A percentile compares a stretch with the other conserved stretches of the same genome.
Evolutionary conservation across 495 filamentous ascomycete genomes (phyloP).

Genomic region (Cercophora scortea): DNA sequence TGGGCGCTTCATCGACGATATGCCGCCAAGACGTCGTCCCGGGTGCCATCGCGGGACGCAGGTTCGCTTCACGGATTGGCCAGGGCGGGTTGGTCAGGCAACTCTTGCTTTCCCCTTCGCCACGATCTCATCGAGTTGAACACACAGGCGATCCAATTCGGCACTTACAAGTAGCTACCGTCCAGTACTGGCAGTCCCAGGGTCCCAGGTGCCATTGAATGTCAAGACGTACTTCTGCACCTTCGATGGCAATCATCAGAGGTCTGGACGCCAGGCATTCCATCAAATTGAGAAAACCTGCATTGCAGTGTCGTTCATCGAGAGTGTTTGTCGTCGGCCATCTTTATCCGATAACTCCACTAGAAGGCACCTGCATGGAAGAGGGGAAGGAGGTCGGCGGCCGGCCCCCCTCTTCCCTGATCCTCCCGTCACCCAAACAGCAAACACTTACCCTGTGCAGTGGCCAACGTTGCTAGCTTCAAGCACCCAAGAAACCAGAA

Average conservation of each 20-base stretch:
- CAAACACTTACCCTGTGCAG: too few relatives aligned
- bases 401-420: background rate
- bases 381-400: background rate
- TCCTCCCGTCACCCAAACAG: too few relatives aligned
- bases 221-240: too few relatives aligned
- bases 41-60: too few relatives aligned
- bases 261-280: background rate
- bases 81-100: too few relatives aligned
- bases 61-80: too few relatives aligned
- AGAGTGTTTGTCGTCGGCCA: background rate
- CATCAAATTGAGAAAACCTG: background rate
- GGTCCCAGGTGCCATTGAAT: too few relatives aligned
- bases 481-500: too few relatives aligned
- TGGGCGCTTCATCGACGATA: background rate
- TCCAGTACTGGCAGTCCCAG: background rate
- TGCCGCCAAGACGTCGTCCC: too few relatives aligned
- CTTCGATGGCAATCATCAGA: too few relatives aligned
- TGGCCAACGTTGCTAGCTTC: too few relatives aligned
- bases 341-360: background rate
- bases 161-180: slow-evolving; percentile 1
- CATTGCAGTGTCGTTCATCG: background rate
- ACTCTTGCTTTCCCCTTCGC: background rate
- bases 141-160: background rate
- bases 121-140: background rate
- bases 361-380: background rate